Evolutionary conservation across 2,329 filamentous ascomycete species (phyloP), one percentile per base, ranked within the genome.

Genomic region (Beauveria rudraprayagi): DNA sequence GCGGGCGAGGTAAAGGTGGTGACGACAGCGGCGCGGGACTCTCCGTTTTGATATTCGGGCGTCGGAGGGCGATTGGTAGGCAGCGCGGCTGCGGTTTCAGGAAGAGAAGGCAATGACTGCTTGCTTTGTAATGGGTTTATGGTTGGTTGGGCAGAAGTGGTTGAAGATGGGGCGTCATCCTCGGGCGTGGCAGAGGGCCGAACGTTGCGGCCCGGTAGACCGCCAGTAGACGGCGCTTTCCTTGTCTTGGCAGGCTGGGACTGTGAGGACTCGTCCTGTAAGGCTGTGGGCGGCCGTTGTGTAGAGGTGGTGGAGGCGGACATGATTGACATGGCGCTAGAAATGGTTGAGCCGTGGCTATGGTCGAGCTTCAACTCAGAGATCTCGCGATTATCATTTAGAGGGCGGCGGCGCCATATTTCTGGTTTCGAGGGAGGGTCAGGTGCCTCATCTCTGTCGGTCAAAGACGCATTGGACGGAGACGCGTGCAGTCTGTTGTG

Each of bases 311-410:
- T 60, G 3, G 58, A 60, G 26, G 28, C 30, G 17, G 56, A 53
- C 37, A 59, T 26, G 40, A 59, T 26, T 62, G 63, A 30, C 65
- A 54, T 46, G 37, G 66, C 60, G 14, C 71, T 70, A 43, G 73
- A 72, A 19, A 76, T 76, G 5, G 80, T 82, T 22, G 80, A 83
- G 43, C 80, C 80, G 70, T 82, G 75, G 61, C 78, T 82, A 46
- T 71, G 67, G 54, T 76, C 68, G 59, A 84, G 71, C 62, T 79
- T 79, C 56, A 84, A 75, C 61, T 78, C 76, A 9, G 79, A 70
- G 5, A 83, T 73, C 52, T 78, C 75, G 40, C 79, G 68, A 63
- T 71, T 76, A 60, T 73, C 74, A 67, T 79, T 83, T 28, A 77
- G 70, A 16, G 80, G 81, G 51, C 82, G 77, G 57, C 82, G 75